Evolutionary conservation across 202 grass and related monocot species (phyloP).

Genomic region (Brachypodium distachyon): DNA sequence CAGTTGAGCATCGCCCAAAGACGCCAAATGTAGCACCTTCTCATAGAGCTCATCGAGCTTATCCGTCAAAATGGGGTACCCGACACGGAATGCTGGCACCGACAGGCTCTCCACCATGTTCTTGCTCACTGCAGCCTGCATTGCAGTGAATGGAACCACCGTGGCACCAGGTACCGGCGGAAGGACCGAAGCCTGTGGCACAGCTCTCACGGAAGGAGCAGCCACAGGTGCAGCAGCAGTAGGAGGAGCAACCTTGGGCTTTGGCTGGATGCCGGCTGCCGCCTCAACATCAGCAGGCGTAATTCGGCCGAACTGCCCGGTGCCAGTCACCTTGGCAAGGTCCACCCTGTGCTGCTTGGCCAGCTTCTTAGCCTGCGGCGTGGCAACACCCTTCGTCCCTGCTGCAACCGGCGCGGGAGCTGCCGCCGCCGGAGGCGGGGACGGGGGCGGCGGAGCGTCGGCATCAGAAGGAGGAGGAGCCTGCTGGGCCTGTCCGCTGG

Average conservation of each 20-base stretch:
- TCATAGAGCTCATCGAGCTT: slow-evolving; percentile 77
- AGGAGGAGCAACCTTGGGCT: slow-evolving; percentile 32
- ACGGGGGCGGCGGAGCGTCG: not conserved
- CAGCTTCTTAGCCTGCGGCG: slow-evolving; percentile 86
- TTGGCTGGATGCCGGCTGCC: slow-evolving; percentile 68
- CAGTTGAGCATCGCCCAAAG: not conserved
- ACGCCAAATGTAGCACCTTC: slow-evolving; percentile 46
- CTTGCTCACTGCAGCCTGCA: slow-evolving; percentile 86
- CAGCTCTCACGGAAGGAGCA: slow-evolving; percentile 3
- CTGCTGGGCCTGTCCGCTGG: slow-evolving; percentile 38
- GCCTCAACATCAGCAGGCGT: slow-evolving; percentile 75
- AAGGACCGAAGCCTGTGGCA: slow-evolving; percentile 26
- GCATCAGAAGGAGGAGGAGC: not conserved
- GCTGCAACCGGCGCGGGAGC: slow-evolving; percentile 7
- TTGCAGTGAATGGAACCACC: slow-evolving; percentile 74
- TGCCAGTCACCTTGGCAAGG: slow-evolving; percentile 56
- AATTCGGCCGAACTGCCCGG: slow-evolving; percentile 67
- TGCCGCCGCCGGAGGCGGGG: not conserved
- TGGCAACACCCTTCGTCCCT: slow-evolving; percentile 62
- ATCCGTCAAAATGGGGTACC: slow-evolving; percentile 67
- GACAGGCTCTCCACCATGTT: slow-evolving; percentile 94
- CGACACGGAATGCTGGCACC: slow-evolving; percentile 74
- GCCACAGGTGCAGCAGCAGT: slow-evolving; percentile 7
- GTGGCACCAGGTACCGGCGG: slow-evolving; percentile 60
- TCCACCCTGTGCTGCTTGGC: slow-evolving; percentile 92